Evolutionary conservation across 352 stramenopile genomes (phyloP).

Genomic region (Phytophthora boehmeriae): DNA sequence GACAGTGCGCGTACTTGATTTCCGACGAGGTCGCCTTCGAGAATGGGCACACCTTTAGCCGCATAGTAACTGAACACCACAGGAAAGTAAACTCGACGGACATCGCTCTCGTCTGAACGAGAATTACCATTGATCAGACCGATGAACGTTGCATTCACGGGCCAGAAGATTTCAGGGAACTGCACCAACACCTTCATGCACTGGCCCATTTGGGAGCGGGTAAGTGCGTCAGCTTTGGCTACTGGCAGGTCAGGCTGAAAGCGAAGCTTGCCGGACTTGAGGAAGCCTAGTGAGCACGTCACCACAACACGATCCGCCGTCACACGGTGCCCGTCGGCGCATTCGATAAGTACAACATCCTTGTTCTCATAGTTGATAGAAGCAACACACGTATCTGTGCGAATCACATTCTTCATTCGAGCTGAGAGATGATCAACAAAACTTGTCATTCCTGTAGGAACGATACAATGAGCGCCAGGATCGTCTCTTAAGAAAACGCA

Average conservation of each 20-base stretch:
- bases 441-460: constrained; percentile 48
- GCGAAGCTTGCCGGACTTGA: constrained; percentile 42
- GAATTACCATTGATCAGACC: constrained; percentile 29
- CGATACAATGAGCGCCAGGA: constrained; percentile 49
- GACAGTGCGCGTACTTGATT: constrained; percentile 38
- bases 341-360: constrained; percentile 36
- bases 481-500: constrained; percentile 42
- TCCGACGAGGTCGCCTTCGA: constrained; percentile 65
- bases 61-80: constrained; percentile 64
- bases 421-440: constrained; percentile 39
- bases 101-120: constrained; percentile 1
- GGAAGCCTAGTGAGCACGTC: constrained; percentile 53
- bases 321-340: constrained; percentile 25
- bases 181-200: constrained; percentile 79
- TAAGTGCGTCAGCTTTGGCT: constrained; percentile 45
- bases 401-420: constrained; percentile 32
- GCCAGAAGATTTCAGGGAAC: constrained; percentile 67
- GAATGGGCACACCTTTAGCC: constrained; percentile 44
- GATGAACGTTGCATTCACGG: constrained; percentile 44
- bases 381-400: constrained; percentile 17
- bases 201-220: constrained; percentile 56
- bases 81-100: constrained; percentile 44
- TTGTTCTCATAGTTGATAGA: constrained; percentile 32
- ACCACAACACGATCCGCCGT: constrained; percentile 50
- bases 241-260: constrained; percentile 53